Evolutionary conservation across 345 rosid species (phyloP), one percentile per base, ranked within the genome.

Genomic region (Ceriops zippeliana): DNA sequence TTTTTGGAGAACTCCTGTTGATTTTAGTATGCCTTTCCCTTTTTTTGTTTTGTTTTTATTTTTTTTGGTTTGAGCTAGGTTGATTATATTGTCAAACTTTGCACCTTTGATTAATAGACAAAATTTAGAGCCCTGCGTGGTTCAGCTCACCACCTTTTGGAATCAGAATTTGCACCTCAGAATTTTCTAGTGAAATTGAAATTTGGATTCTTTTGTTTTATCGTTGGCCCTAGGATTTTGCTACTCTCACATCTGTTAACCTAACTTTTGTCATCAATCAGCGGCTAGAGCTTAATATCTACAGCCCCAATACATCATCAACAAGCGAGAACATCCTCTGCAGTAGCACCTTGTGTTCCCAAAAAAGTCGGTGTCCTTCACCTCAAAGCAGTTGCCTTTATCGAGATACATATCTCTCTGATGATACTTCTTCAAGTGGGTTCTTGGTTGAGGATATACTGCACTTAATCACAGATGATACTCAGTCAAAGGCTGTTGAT

Each of bases 361-460:
- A 28, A 63, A 75, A 74, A 54, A 80, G 57, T 46, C 72, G 26
- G 53, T 92, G 98, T 30, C 31, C 87, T 56, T 81, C 91, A 3
- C 70, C 85, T 74, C 58, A 31, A 58, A 83, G 82, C 69, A 61
- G 71, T 68, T 92, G 98, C 67, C 87, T 87, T 13, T 92, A 89
- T 75, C 82, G 78, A 67, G 82, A 84, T 53, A 28, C 63, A 17
- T 92, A 92, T 80, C 89, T 92, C 52, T 90, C 96, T 27, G 83
- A 85, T 68, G 83, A 74, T 64, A 92, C 98, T 63, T 79, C 90
- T 5, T 81, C 98, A 61, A 80, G 80, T 53, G 98, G 98, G 74
- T 65, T 69, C 71, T 75, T 86, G 66, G 89, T 92, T 4, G 84
- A 92, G 79, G 98, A 89, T 75, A 69, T 77, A 11, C 81, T 92